Base-by-base conservation (phyloP, 805 yeast species). In the Ogataea saltuana region DNA sequence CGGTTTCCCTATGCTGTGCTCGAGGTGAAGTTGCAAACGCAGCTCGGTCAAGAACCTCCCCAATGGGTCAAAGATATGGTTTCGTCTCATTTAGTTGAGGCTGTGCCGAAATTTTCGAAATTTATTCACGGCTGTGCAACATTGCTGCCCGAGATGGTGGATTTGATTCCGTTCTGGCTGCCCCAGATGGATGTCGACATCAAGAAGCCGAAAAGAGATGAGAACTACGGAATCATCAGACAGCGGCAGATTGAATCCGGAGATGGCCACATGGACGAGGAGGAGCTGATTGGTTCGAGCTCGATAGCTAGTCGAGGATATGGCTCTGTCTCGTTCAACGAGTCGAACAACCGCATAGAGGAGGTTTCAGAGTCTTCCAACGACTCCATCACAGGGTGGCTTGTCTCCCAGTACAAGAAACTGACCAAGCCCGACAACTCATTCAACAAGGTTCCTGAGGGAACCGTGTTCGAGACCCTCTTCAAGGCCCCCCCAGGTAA, bases 21-120 rank as follows among this genome's bases (percentile, higher is more conserved):
- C 55, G 99, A 93, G 71, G 99, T 93, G 46, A 93, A 93, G 68
- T 75, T 93, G 51, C 99, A 93, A 68, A 93, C 99, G 3, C 98
- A 93, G 71, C 60, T 93, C 68, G 99, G 99, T 43, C 99, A 93
- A 69, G 99, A 93, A 66, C 99, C 99, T 21, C 99, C 99, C 8
- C 83, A 78, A 49, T 93, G 99, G 99, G 95, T 93, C 37, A 78
- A 93, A 54, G 96, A 91, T 53, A 76, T 93, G 64, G 90, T 91
- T 26, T 71, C 90, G 0, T 84, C 95, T 21, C 99, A 93, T 65
- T 73, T 93, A 39, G 99, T 93, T 31, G 99, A 93, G 68, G 97
- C 97, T 1, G 97, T 93, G 32, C 99, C 99, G 21, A 93, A 93
- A 67, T 93, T 88, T 65, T 91, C 98, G 42, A 93, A 93, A 65